Base-by-base conservation (phyloP, 345 rosid genomes). In the Eutrema heterophyllum region DNA sequence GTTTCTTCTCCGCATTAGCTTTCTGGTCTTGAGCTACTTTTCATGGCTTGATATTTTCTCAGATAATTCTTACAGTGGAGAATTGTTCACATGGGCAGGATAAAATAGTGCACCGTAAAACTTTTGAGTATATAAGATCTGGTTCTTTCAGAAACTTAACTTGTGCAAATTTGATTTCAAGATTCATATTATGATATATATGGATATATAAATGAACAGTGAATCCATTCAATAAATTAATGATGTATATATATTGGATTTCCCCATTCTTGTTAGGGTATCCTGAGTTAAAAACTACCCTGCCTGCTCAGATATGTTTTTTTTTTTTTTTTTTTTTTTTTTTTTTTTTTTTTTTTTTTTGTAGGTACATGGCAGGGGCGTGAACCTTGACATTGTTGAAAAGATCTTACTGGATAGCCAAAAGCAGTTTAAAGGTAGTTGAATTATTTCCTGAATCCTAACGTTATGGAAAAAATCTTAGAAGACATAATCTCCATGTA, bases 361-460 rank as follows among this genome's bases (percentile, higher is more conserved):
- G 45, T 81, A 91, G 98, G 86, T 94, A 80, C 93, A 89, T 75
- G 88, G 96, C 64, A 89, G 83, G 82, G 92, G 96, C 26, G 80
- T 88, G 63, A 87, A 88, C 73, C 65, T 78, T 68, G 89, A 87
- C 77, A 82, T 85, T 80, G 93, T 94, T 84, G 90, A 87, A 72
- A 88, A 84, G 63, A 78, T 87, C 57, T 83, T 91, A 33, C 35
- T 83, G 81, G 96, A 91, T 82, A 67, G 86, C 72, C 87, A 84
- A 71, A 84, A 53, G 76, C 93, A 87, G 80, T 88, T 78, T 74
- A 76, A 80, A 83, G 90, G 98, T 91, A 77, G 24, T 57, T 60
- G 48, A 32, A 13, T 32, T 68, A 41, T 59, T 39, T 45, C 73
- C 18, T 67, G 67, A 30, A 13, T 41, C 51, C 57, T 66, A 60